Percentiles rank a stretch among this genome's conserved stretches.
phyloP scores from a whole-genome alignment of 176 grass and related monocot species.

The Lolium rigidum region DNA sequence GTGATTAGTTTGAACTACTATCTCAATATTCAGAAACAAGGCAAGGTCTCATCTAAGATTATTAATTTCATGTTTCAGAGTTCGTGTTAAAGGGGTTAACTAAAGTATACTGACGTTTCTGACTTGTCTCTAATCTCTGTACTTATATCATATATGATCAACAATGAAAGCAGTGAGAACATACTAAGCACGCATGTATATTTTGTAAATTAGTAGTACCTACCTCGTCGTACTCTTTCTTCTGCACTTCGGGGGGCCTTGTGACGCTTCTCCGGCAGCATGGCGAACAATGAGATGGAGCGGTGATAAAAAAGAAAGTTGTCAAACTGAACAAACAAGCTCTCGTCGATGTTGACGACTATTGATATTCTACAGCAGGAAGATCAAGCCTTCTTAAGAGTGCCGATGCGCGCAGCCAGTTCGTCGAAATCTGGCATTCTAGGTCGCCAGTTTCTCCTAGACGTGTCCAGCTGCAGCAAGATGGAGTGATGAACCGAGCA shows the following conservation, averaged over 20 bases:
- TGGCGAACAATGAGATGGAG: background rate
- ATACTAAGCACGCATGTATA: background rate
- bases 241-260: background rate
- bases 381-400: constrained; percentile 49
- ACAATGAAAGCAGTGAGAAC: background rate
- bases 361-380: background rate
- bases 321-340: background rate
- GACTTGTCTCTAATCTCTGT: background rate
- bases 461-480: constrained; percentile 49
- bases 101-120: background rate
- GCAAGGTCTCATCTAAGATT: background rate
- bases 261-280: constrained; percentile 9
- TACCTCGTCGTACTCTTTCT: constrained; percentile 22
- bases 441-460: constrained; percentile 49
- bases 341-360: background rate
- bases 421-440: constrained; percentile 59
- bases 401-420: constrained; percentile 51
- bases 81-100: background rate
- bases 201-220: background rate
- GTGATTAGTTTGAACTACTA: background rate
- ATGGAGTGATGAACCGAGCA: constrained; percentile 28
- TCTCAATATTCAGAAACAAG: background rate
- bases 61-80: background rate
- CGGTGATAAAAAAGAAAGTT: background rate
- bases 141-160: background rate